phyloP scores from a whole-genome alignment of 2,329 filamentous ascomycete genomes.

The Alternaria consortialis region DNA sequence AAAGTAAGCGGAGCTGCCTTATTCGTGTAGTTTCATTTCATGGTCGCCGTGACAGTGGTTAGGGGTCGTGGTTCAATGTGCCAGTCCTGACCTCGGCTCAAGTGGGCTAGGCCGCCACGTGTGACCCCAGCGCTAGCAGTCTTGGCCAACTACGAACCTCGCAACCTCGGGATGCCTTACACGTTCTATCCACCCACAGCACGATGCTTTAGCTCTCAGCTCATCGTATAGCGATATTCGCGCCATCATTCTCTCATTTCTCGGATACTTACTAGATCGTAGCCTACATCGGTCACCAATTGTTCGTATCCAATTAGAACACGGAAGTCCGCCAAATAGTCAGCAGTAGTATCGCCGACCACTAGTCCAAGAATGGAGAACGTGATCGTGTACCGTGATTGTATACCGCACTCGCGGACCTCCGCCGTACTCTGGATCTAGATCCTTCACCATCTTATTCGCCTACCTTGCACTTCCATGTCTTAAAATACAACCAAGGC shows the following conservation, averaged over 20 bases:
- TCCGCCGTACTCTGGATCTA: neutral
- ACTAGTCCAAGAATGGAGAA: neutral
- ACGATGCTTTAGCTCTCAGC: neutral
- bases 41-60: neutral
- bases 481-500: neutral
- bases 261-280: neutral
- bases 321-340: constrained; percentile 5
- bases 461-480: neutral
- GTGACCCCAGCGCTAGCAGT: neutral
- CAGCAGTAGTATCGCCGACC: neutral
- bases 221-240: neutral
- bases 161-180: neutral
- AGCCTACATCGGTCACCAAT: neutral
- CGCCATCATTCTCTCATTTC: neutral
- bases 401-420: neutral
- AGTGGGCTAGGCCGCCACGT: neutral
- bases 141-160: neutral
- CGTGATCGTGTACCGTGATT: neutral
- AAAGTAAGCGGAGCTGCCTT: neutral
- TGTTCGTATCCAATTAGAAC: neutral
- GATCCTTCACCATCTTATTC: neutral
- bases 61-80: neutral
- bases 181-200: neutral
- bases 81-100: neutral
- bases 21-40: neutral